Percentiles rank a stretch among this genome's conserved stretches.
These are phyloP conservation scores for Epichloe scottii DNA, from an alignment of 2,329 filamentous ascomycete genomes.

Conservation along the genomic window DNA sequence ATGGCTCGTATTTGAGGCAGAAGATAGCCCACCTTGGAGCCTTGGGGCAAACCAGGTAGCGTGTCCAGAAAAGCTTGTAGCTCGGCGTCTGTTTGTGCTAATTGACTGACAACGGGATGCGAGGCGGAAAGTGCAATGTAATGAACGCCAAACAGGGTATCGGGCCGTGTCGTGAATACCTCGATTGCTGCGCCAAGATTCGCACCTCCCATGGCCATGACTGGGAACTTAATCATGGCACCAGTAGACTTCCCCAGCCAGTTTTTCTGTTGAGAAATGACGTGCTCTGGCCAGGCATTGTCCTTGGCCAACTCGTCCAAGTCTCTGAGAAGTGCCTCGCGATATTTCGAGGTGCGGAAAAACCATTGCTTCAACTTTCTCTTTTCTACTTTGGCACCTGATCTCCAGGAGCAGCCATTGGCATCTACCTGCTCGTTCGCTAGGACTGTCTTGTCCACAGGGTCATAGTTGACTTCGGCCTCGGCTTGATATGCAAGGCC, in stretches of 20 bases:
- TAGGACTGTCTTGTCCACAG: constrained; percentile 76
- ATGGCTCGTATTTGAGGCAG: constrained; percentile 48
- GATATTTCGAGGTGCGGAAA: constrained; percentile 68
- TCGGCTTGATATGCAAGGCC: constrained; percentile 75
- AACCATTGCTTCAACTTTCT: constrained; percentile 79
- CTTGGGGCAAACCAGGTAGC: constrained; percentile 40
- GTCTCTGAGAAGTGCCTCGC: constrained; percentile 58
- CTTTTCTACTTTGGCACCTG: constrained; percentile 73
- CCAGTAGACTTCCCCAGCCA: constrained; percentile 77
- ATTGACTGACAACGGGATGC: constrained; percentile 53
- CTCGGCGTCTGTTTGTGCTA: constrained; percentile 46
- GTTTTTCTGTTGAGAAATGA: constrained; percentile 72
- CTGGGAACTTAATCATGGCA: constrained; percentile 57
- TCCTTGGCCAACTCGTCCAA: constrained; percentile 51
- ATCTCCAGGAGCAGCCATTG: constrained; percentile 76
- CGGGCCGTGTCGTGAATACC: constrained; percentile 74
- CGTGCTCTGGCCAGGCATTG: constrained; percentile 68
- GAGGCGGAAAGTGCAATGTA: constrained; percentile 67
- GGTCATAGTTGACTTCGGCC: constrained; percentile 81
- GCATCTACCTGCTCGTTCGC: constrained; percentile 91
- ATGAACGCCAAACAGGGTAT: constrained; percentile 79
- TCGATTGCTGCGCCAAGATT: constrained; percentile 40
- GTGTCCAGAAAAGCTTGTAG: constrained; percentile 57
- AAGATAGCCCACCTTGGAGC: constrained; percentile 55
- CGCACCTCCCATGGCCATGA: constrained; percentile 33